Percentiles rank a stretch among this genome's conserved stretches.
Evolutionary conservation across 2,329 filamentous ascomycete genomes (phyloP).

Genomic region (Colletotrichum costaricense): DNA sequence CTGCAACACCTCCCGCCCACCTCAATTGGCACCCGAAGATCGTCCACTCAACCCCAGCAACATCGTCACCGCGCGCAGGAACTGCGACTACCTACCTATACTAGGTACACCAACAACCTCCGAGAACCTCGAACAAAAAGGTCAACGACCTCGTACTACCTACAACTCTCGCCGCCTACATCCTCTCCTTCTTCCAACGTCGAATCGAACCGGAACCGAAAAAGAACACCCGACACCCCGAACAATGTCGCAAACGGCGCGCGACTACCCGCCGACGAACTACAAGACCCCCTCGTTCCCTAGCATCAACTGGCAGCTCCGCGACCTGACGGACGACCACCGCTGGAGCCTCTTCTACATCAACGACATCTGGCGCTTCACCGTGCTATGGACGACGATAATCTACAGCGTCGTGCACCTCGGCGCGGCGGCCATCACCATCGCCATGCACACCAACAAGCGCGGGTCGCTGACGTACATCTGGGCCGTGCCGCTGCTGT

Average conservation of each 20-base stretch:
- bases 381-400: conserved; percentile 86
- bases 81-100: background rate
- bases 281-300: conserved; percentile 82
- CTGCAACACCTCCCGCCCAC: conserved; percentile 13
- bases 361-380: conserved; percentile 87
- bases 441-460: conserved; percentile 75
- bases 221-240: background rate
- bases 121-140: conserved; percentile 3
- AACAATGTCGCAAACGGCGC: conserved; percentile 18
- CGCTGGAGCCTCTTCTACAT: conserved; percentile 76
- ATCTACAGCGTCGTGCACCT: conserved; percentile 82
- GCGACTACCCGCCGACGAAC: conserved; percentile 51
- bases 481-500: conserved; percentile 79
- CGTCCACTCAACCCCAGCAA: conserved; percentile 18
- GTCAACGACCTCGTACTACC: background rate
- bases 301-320: conserved; percentile 81
- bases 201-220: too few species aligned
- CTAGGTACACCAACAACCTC: background rate
- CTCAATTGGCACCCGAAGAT: conserved; percentile 3
- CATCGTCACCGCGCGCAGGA: background rate
- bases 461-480: conserved; percentile 69
- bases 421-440: conserved; percentile 76
- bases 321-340: conserved; percentile 53
- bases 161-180: conserved; percentile 8
- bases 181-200: conserved; percentile 15